These are phyloP conservation scores for Maudiozyma bulderi DNA, from an alignment of 805 yeast genomes.

Conservation along the genomic window DNA sequence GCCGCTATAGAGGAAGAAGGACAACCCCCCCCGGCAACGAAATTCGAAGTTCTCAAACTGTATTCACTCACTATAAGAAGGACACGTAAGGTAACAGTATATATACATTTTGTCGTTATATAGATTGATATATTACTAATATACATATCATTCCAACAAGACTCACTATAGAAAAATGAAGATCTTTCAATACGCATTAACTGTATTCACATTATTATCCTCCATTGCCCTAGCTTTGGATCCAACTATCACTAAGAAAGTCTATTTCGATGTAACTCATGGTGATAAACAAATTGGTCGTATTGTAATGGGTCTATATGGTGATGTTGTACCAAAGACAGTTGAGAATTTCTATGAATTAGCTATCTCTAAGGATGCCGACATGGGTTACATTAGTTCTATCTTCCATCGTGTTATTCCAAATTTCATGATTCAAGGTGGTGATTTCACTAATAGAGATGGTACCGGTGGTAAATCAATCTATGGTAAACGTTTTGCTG, in stretches of 20 bases:
- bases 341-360: constrained; percentile 80
- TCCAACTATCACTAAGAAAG: constrained; percentile 56
- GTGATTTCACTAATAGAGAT: constrained; percentile 61
- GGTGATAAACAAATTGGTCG: constrained; percentile 74
- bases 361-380: constrained; percentile 64
- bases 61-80: no score
- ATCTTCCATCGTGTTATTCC: constrained; percentile 67
- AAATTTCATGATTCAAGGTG: constrained; percentile 71
- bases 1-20: no score
- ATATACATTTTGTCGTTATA: no score
- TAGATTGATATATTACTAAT: no score
- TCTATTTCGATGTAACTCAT: constrained; percentile 76
- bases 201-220: constrained; percentile 6
- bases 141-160: no score
- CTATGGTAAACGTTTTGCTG: constrained; percentile 57
- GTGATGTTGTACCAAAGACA: constrained; percentile 79
- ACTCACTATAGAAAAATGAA: neutral
- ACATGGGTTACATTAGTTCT: constrained; percentile 51
- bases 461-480: constrained; percentile 72
- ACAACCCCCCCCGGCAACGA: no score
- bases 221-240: constrained; percentile 12
- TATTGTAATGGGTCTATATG: constrained; percentile 78
- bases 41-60: no score
- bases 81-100: no score
- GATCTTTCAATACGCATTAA: neutral